Evolutionary conservation across 306 rosid species (phyloP).

Genomic region (Casuarina cunninghamiana): DNA sequence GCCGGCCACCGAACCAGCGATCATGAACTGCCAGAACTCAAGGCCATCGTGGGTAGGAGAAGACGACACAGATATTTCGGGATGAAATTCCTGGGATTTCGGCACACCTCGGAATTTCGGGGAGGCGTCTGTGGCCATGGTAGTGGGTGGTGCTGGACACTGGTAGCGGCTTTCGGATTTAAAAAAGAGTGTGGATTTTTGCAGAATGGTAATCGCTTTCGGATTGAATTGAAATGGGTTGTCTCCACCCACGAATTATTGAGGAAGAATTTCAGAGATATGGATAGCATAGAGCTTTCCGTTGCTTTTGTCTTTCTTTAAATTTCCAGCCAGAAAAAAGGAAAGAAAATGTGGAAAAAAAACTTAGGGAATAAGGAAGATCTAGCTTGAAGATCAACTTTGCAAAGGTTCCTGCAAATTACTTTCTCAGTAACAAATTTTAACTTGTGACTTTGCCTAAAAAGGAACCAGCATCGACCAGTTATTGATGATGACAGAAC

Average conservation of each 20-base stretch:
- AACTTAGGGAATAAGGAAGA: too few species aligned
- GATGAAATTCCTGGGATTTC: conserved; percentile 50
- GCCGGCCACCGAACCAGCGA: conserved; percentile 84
- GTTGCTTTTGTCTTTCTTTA: not conserved
- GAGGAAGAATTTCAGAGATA: conserved; percentile 2
- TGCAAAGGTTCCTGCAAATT: too few species aligned
- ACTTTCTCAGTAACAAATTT: too few species aligned
- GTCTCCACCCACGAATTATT: conserved; percentile 23
- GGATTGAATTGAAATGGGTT: conserved; percentile 27
- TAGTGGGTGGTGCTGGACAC: conserved; percentile 1
- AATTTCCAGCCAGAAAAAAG: not conserved
- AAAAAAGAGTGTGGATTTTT: conserved; percentile 15
- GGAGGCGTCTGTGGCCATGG: conserved; percentile 46
- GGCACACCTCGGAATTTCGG: conserved; percentile 28
- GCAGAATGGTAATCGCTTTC: conserved; percentile 28
- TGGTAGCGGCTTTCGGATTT: not conserved
- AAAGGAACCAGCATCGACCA: too few species aligned
- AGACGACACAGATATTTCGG: conserved; percentile 32
- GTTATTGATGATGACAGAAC: too few species aligned
- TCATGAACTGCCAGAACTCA: conserved; percentile 88
- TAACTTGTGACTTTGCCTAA: too few species aligned
- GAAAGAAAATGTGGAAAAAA: not conserved
- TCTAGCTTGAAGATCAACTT: too few species aligned
- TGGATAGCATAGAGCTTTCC: not conserved
- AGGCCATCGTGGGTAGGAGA: conserved; percentile 67